Evolutionary conservation across 768 basidiomycete species (phyloP), one percentile per base, ranked within the genome.

Genomic region (Gautieria morchelliformis): DNA sequence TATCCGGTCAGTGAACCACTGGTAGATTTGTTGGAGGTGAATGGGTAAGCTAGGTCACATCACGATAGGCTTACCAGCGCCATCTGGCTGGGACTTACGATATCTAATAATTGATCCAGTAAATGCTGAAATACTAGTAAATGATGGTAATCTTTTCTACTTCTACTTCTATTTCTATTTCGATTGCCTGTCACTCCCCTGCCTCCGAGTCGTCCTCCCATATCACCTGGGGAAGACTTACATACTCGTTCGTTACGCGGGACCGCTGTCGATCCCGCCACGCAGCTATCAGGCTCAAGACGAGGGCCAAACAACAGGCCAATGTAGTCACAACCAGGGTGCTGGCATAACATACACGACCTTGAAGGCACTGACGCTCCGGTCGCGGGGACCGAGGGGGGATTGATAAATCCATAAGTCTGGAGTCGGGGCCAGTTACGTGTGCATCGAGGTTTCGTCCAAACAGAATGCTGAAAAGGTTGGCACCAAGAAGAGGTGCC

Each of bases 381-480:
- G 19, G 32, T 35, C n/a, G 14, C 17, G 52, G 53, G 14, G 42
- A n/a, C 20, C 19, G 51, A n/a, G 40, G 40, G 37, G 9, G 50
- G 33, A 10, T 20, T 52, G 32, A 8, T n/a, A 24, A 19, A 19
- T 17, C 17, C 30, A 54, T 40, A 35, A 20, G 3, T 54, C 61
- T 53, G 15, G 54, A 30, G 19, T 59, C 27, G 14, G 55, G 59
- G 27, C 62, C 58, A 19, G 70, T 59, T 5, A 71, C 79, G 62
- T 94, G 88, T 4, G 83, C 75, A 62, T 95, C 93, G 32, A 93
- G 77, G 62, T 89, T 86, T 49, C 73, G 75, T 5, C 93, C 93
- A 63, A 93, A 94, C 45, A 84, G 73, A 52, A 94, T 62, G n/a
- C 89, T 91, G 68, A 92, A 88, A 1, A 93, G 47, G 70, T 93